Conservation (phyloP, 148 eudicot genomes). For the Pouteria glomerata region DNA sequence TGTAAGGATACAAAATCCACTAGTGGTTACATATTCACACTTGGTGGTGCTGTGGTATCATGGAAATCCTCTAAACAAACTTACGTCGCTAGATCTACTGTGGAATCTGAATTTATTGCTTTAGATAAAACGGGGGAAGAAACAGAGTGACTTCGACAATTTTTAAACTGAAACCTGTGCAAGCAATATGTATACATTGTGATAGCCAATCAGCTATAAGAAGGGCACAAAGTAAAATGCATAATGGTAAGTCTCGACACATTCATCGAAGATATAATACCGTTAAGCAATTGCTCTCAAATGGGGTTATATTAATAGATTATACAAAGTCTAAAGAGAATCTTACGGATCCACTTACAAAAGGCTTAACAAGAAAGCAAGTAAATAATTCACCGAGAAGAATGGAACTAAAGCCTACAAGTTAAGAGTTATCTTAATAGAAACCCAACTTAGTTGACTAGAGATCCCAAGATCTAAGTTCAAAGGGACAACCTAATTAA, state of each 20-base stretch:
- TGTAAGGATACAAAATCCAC: too few relatives aligned
- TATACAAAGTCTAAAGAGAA: slow-evolving; percentile 1
- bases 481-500: neutral
- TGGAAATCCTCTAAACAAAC: too few relatives aligned
- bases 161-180: neutral
- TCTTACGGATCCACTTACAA: neutral
- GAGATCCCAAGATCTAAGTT: slow-evolving; percentile 5
- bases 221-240: neutral
- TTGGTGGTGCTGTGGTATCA: too few relatives aligned
- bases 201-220: slow-evolving; percentile 14
- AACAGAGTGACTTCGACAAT: neutral
- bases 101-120: too few relatives aligned
- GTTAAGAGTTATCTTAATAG: neutral
- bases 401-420: neutral
- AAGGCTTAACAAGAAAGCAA: neutral
- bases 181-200: slow-evolving; percentile 6
- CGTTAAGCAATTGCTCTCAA: slow-evolving; percentile 1
- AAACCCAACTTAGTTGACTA: slow-evolving; percentile 3
- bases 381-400: neutral
- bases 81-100: too few relatives aligned
- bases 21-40: too few relatives aligned
- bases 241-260: slow-evolving; percentile 1
- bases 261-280: slow-evolving; percentile 9
- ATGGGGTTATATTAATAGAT: slow-evolving; percentile 7
- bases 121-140: too few relatives aligned